Percentiles rank a stretch among this genome's conserved stretches.
Conservation (phyloP, 83 land plant species). For the Picea mariana region DNA sequence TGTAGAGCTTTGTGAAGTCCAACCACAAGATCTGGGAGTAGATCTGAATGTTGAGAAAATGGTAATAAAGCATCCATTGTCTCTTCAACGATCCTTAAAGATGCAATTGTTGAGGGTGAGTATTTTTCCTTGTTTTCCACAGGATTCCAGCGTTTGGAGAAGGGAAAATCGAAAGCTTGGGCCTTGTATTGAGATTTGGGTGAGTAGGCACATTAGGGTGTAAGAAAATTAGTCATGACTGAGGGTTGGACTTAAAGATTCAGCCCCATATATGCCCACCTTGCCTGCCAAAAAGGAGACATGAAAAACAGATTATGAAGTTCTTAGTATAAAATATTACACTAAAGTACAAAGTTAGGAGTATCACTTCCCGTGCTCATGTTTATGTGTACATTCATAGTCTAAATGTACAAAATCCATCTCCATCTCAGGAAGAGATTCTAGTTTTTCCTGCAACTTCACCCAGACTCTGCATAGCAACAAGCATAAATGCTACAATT, state of each 20-base stretch:
- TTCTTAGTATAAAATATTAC: no score
- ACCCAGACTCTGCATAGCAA: no score
- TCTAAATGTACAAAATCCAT: conserved; percentile 67
- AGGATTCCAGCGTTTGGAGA: conserved; percentile 54
- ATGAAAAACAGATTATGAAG: no score
- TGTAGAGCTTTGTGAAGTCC: conserved; percentile 80
- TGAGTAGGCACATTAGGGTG: no score
- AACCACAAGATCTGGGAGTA: conserved; percentile 65
- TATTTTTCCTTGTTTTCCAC: conserved; percentile 57
- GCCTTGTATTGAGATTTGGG: no score
- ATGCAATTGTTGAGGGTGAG: conserved; percentile 86
- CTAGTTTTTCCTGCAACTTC: conserved; percentile 47
- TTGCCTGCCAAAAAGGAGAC: no score
- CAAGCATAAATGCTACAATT: no score
- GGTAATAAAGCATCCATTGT: conserved; percentile 88
- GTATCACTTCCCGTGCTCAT: conserved; percentile 61
- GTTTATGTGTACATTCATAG: conserved; percentile 49
- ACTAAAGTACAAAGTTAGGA: no score
- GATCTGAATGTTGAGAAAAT: conserved; percentile 65
- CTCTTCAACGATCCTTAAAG: conserved; percentile 78
- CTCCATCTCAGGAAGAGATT: conserved; percentile 54
- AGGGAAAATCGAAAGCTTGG: no score
- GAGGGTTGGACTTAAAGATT: no score
- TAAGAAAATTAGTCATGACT: no score
- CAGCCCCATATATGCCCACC: no score